A percentile compares a stretch with the other conserved stretches of the same genome.
These are phyloP conservation scores for Tricholoma sp. DNA, from an alignment of 768 basidiomycete genomes.

Conservation along the genomic window DNA sequence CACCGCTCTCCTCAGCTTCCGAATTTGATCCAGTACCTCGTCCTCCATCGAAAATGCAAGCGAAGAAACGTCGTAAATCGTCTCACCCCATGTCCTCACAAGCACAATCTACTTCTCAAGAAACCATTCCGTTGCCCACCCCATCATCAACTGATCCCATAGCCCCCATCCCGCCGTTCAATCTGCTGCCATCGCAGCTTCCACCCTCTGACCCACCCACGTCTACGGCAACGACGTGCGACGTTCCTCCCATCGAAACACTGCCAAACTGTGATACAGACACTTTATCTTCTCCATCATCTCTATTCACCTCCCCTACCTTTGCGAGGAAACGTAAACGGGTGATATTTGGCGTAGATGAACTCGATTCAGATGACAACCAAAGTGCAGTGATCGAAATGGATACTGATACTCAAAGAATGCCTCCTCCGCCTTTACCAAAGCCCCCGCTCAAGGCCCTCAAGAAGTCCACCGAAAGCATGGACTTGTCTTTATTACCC, in stretches of 20 bases:
- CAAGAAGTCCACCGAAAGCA: constrained; percentile 11
- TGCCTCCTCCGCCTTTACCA: constrained; percentile 22
- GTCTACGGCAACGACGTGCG: constrained; percentile 20
- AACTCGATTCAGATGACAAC: constrained; percentile 19
- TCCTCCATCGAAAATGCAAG: background rate
- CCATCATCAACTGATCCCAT: constrained; percentile 11
- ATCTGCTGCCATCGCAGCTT: constrained; percentile 17
- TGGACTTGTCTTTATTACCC: background rate
- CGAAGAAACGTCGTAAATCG: background rate
- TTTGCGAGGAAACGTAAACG: constrained; percentile 13
- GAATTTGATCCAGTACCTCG: background rate
- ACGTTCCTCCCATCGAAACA: constrained; percentile 30
- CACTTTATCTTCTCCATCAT: constrained; percentile 29
- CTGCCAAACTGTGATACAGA: constrained; percentile 19
- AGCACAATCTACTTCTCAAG: constrained; percentile 1
- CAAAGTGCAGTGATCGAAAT: background rate
- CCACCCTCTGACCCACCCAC: constrained; percentile 31
- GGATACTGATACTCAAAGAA: constrained; percentile 5
- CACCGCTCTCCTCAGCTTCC: background rate
- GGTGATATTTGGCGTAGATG: constrained; percentile 20
- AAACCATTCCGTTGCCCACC: constrained; percentile 9
- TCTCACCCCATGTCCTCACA: constrained; percentile 3
- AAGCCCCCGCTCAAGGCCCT: constrained; percentile 44
- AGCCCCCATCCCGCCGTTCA: constrained; percentile 14
- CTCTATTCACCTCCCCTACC: constrained; percentile 19